Evolutionary conservation across 2,329 filamentous ascomycete genomes (phyloP).

Genomic region (Phyllosticta capitalensis): DNA sequence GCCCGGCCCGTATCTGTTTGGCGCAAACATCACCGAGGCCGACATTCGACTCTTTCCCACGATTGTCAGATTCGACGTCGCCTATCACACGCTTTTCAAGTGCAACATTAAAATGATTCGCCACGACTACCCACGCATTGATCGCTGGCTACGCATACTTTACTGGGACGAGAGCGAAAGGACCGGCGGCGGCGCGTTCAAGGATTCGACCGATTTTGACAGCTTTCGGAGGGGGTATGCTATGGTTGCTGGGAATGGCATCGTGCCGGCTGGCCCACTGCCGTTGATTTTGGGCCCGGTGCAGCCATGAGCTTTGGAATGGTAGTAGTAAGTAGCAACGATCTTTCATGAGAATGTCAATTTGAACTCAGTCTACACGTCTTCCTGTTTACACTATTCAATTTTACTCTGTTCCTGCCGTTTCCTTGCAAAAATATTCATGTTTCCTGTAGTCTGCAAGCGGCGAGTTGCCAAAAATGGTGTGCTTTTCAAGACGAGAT

Average conservation of each 20-base stretch:
- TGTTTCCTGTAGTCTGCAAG: too few relatives aligned
- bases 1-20: conserved; percentile 59
- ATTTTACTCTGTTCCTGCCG: not conserved
- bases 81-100: conserved; percentile 68
- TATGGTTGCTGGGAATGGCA: conserved; percentile 17
- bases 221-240: conserved; percentile 22
- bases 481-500: too few relatives aligned
- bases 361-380: not conserved
- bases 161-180: conserved; percentile 30
- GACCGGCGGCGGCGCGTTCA: conserved; percentile 21
- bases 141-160: conserved; percentile 37
- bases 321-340: not conserved
- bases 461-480: too few relatives aligned
- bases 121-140: conserved; percentile 46
- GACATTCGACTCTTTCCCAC: conserved; percentile 58
- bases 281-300: conserved; percentile 14
- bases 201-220: conserved; percentile 20
- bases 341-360: not conserved
- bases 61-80: conserved; percentile 41
- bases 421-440: too few relatives aligned
- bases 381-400: not conserved
- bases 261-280: conserved; percentile 17
- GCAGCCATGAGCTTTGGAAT: not conserved
- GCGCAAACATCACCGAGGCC: conserved; percentile 65
- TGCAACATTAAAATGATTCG: conserved; percentile 56